Conservation (phyloP, 805 yeast genomes). For the Starmerella davenportii region DNA sequence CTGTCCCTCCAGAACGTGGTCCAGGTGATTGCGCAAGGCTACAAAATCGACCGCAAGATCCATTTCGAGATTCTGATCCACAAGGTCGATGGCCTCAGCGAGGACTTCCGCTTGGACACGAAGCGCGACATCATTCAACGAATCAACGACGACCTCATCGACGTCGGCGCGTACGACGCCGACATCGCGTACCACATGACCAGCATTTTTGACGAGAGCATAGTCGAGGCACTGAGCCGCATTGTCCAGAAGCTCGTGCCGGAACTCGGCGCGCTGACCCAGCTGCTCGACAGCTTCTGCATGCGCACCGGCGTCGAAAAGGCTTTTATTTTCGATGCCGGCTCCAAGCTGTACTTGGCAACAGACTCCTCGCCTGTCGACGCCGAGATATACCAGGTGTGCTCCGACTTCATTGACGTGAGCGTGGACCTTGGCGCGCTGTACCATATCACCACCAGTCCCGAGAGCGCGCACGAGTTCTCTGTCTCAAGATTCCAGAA, state of each 20-base stretch:
- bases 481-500: conserved; percentile 44
- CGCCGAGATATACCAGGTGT: conserved; percentile 85
- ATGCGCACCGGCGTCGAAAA: conserved; percentile 83
- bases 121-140: conserved; percentile 94
- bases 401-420: conserved; percentile 92
- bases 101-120: conserved; percentile 84
- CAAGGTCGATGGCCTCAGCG: conserved; percentile 86
- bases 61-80: conserved; percentile 88
- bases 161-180: conserved; percentile 77
- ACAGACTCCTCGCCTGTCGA: conserved; percentile 94
- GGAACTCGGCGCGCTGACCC: conserved; percentile 75
- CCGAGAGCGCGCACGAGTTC: conserved; percentile 6
- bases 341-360: conserved; percentile 84
- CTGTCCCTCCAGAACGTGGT: conserved; percentile 80
- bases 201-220: conserved; percentile 86
- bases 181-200: conserved; percentile 83
- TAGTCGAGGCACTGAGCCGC: conserved; percentile 86
- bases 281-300: conserved; percentile 70
- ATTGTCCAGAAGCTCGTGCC: conserved; percentile 82
- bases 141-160: conserved; percentile 80
- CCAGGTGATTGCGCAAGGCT: conserved; percentile 73
- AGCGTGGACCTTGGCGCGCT: conserved; percentile 59
- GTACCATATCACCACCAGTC: conserved; percentile 15
- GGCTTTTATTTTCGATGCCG: conserved; percentile 78
- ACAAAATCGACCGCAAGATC: conserved; percentile 63